These are phyloP conservation scores for Calonectria honghensis DNA, from an alignment of 2,329 filamentous ascomycete genomes.

Conservation along the genomic window DNA sequence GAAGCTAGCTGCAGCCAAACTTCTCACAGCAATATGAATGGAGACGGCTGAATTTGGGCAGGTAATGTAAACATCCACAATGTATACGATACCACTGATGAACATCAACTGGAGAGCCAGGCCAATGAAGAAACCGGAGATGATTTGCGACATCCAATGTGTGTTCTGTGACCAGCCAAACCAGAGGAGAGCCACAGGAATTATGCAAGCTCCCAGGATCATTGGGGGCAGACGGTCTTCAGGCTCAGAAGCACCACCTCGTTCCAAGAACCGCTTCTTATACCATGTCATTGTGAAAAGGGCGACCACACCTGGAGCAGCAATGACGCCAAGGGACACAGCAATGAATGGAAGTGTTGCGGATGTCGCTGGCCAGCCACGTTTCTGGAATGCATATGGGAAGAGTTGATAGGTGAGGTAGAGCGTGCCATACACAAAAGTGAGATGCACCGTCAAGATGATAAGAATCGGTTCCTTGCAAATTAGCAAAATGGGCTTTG, in stretches of 20 bases:
- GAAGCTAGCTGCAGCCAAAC: conserved; percentile 23
- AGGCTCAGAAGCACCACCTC: conserved; percentile 1
- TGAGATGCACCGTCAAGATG: conserved; percentile 29
- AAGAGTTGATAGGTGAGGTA: conserved; percentile 30
- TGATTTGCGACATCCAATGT: conserved; percentile 25
- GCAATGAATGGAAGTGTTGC: conserved; percentile 27
- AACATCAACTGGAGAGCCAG: conserved; percentile 26
- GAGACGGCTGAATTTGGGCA: conserved; percentile 30
- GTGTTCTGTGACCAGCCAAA: conserved; percentile 29
- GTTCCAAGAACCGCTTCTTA: conserved; percentile 8
- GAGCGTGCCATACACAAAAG: conserved; percentile 30
- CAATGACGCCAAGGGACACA: conserved; percentile 26
- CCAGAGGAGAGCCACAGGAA: conserved; percentile 20
- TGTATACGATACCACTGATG: conserved; percentile 31
- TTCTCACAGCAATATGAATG: conserved; percentile 26
- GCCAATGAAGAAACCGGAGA: conserved; percentile 26
- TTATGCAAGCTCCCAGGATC: conserved; percentile 29
- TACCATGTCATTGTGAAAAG: conserved; percentile 27
- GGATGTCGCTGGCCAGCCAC: conserved; percentile 18
- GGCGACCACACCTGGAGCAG: conserved; percentile 18
- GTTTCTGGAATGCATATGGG: conserved; percentile 24
- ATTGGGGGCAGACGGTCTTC: conserved; percentile 24
- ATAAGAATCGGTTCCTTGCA: conserved; percentile 32
- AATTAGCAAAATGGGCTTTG: conserved; percentile 24
- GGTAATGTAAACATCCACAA: conserved; percentile 29